Conservation (phyloP, 2,329 filamentous ascomycete species). For the Exophiala oligosperma region DNA sequence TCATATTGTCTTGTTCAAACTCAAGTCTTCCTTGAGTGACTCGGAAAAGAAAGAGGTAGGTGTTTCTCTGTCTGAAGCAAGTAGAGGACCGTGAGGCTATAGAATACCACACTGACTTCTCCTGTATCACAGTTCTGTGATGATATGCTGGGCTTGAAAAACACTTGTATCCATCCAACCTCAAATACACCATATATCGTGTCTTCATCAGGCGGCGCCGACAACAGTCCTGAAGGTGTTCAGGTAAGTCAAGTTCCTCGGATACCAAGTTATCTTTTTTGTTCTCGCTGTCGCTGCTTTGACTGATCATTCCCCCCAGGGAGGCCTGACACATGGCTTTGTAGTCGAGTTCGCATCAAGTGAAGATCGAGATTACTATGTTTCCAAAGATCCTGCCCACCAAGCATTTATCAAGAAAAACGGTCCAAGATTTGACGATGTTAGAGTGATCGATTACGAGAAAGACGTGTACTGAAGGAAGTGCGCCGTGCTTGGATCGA, state of each 20-base stretch:
- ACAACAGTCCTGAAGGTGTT: conserved; percentile 62
- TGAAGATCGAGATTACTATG: conserved; percentile 68
- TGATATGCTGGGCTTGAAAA: conserved; percentile 57
- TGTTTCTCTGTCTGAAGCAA: conserved; percentile 9
- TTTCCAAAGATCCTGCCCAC: conserved; percentile 65
- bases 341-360: conserved; percentile 64
- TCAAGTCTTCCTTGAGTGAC: conserved; percentile 54
- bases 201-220: conserved; percentile 57
- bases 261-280: too few relatives aligned
- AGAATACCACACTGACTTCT: neutral
- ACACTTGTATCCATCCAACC: conserved; percentile 60
- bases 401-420: conserved; percentile 57
- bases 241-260: conserved; percentile 43
- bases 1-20: conserved; percentile 70
- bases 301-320: conserved; percentile 38
- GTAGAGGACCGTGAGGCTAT: too few relatives aligned
- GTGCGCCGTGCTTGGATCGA: neutral
- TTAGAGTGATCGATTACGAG: conserved; percentile 62
- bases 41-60: conserved; percentile 59
- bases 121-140: conserved; percentile 49
- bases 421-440: conserved; percentile 44
- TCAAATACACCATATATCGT: conserved; percentile 62
- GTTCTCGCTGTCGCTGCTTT: neutral
- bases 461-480: conserved; percentile 49
- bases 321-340: conserved; percentile 68